A percentile compares a stretch with the other conserved stretches of the same genome.
Evolutionary conservation across 176 grass and related monocot genomes (phyloP).

Genomic region (Elymus sibiricus): DNA sequence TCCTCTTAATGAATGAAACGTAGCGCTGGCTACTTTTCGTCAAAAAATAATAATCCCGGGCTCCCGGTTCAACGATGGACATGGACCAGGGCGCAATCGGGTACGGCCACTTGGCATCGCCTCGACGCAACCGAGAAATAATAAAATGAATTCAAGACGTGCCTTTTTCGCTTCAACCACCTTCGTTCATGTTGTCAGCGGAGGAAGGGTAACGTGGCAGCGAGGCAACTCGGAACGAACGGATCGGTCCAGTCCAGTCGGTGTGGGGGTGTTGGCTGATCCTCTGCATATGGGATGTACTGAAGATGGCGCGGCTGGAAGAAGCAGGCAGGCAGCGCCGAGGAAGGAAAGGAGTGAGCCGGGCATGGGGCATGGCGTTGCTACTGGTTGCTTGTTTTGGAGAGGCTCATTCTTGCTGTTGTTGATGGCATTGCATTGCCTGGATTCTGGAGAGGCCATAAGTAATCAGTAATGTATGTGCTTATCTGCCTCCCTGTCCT

Average conservation of each 20-base stretch:
- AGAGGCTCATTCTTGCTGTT: background rate
- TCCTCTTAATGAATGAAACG: too few relatives aligned
- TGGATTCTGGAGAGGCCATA: slow-evolving; percentile 17
- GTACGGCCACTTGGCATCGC: slow-evolving; percentile 24
- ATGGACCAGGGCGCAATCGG: background rate
- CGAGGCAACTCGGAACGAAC: background rate
- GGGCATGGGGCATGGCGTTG: too few relatives aligned
- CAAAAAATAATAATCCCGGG: background rate
- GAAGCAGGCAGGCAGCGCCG: background rate
- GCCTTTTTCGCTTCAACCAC: background rate
- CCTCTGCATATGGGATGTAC: background rate
- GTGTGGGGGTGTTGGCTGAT: background rate
- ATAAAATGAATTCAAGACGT: background rate
- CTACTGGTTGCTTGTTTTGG: slow-evolving; percentile 1
- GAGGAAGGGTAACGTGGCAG: slow-evolving; percentile 10
- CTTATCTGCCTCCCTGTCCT: background rate
- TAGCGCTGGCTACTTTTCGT: too few relatives aligned
- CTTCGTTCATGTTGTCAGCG: background rate
- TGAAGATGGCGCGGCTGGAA: background rate
- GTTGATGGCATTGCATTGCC: background rate
- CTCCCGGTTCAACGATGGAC: background rate
- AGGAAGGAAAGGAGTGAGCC: background rate
- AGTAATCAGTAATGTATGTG: background rate
- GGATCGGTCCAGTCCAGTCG: background rate
- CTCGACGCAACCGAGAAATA: background rate